Evolutionary conservation across 306 rosid genomes (phyloP).

Genomic region (Prunus mongolica): DNA sequence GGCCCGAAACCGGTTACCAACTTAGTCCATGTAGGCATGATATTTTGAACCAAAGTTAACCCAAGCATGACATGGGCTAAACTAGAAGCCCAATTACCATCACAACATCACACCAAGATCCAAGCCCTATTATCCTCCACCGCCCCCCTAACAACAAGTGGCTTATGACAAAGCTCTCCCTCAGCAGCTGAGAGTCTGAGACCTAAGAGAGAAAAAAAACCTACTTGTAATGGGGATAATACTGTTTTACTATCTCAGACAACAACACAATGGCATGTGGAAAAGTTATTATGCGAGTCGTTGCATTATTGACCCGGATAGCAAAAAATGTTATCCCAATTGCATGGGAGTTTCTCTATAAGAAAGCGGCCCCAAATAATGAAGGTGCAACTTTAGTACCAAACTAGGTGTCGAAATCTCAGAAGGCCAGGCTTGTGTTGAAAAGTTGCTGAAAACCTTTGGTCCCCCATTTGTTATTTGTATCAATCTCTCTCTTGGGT

Average conservation of each 20-base stretch:
- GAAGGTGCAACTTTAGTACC: too few relatives aligned
- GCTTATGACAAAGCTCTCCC: background rate
- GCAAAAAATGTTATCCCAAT: accelerated
- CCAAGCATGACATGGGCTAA: background rate
- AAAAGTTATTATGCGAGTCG: too few relatives aligned
- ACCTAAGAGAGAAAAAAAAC: too few relatives aligned
- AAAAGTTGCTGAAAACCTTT: background rate
- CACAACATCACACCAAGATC: background rate
- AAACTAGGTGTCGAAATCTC: too few relatives aligned
- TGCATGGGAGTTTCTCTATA: too few relatives aligned
- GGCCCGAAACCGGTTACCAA: background rate
- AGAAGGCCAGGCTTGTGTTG: background rate
- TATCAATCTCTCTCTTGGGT: background rate
- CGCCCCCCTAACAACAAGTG: background rate
- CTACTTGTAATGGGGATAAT: too few relatives aligned
- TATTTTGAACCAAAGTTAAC: background rate
- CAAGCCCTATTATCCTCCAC: background rate
- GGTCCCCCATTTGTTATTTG: background rate
- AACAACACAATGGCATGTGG: accelerated
- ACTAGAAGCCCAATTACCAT: background rate
- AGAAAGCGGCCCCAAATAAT: too few relatives aligned
- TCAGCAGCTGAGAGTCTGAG: too few relatives aligned
- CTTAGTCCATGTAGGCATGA: background rate
- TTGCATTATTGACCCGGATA: accelerated
- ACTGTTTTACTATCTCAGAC: accelerated